Base-by-base conservation (phyloP, 2,329 filamentous ascomycete species). In the Graphiopsis chlorocephala region DNA sequence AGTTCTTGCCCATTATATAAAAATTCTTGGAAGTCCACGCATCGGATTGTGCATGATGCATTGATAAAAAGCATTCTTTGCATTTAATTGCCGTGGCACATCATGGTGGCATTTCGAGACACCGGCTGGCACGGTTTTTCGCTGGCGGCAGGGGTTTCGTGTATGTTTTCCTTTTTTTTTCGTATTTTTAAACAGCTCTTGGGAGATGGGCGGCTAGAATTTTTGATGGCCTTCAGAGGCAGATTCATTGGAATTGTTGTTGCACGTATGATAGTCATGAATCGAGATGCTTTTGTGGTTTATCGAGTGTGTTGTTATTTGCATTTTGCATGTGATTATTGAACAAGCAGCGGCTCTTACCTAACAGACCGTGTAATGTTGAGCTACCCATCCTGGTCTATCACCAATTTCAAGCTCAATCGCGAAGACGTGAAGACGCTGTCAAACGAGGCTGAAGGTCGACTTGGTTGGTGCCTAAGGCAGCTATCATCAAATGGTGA, bases 1-100 rank as follows among this genome's bases (percentile, higher is more conserved):
- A 68, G 67, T 69, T 69, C 59, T 38, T 69, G 26, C 67, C 67
- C 5, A 65, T 65, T 20, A 65, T 64, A 15, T 66, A 48, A 64
- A 33, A 35, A 12, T 4, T n/a, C n/a, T 45, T 11, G 38, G 38
- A 45, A 45, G n/a, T 45, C 38, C n/a, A 45, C 38, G 38, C 38
- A 45, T 45, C 38, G n/a, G 38, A 45, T 20, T n/a, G 38, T n/a
- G 38, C 38, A 45, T 45, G n/a, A 20, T 45, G 38, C 38, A 20
- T 42, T 20, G n/a, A n/a, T n/a, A 33, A 50, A 17, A 17, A 33
- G 47, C 47, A 50, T 50, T 15, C 2, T 23, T 25, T 33, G 58
- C 47, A 50, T 61, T 23, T 55, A 20, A 45, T n/a, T 20, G 38
- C 26, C 38, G 28, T 48, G 26, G 50, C 29, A 7, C 38, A 26